These are phyloP conservation scores for Capsicum baccatum DNA, from an alignment of 257 asterid genomes.

Conservation along the genomic window DNA sequence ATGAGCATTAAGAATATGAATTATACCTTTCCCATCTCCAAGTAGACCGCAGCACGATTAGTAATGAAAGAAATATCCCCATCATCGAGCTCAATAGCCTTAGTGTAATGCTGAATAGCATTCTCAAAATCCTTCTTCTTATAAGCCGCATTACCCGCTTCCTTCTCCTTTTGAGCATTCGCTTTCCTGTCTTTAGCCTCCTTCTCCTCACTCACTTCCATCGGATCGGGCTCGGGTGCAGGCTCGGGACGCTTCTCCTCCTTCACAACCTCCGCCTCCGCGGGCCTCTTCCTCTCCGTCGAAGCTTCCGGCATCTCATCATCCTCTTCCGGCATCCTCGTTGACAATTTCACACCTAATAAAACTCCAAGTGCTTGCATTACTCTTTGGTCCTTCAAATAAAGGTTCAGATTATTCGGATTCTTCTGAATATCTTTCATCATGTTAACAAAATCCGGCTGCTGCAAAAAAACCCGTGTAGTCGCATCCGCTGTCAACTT, in stretches of 20 bases:
- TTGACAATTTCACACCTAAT: constrained; percentile 65
- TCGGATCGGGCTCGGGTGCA: constrained; percentile 54
- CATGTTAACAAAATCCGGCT: constrained; percentile 81
- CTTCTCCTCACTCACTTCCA: constrained; percentile 56
- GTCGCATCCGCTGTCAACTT: constrained; percentile 67
- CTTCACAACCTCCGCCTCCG: constrained; percentile 50
- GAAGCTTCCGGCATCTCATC: constrained; percentile 52
- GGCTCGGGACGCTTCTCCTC: constrained; percentile 52
- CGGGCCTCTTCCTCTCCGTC: constrained; percentile 58
- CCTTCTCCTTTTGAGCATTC: constrained; percentile 80
- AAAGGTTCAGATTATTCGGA: constrained; percentile 64
- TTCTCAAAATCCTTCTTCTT: constrained; percentile 92
- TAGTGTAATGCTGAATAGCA: constrained; percentile 73
- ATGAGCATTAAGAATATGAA: background rate
- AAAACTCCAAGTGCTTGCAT: constrained; percentile 86
- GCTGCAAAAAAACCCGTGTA: constrained; percentile 64
- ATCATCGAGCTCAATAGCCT: constrained; percentile 76
- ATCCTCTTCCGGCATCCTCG: constrained; percentile 60
- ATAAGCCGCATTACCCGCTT: constrained; percentile 83
- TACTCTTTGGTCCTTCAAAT: constrained; percentile 84
- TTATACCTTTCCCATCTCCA: constrained; percentile 92
- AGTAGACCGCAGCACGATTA: constrained; percentile 91
- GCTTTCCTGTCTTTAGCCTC: constrained; percentile 59
- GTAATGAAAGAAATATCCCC: constrained; percentile 87
- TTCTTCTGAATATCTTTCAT: constrained; percentile 90